These are phyloP conservation scores for Pseudodiploospora longispora DNA, from an alignment of 2,329 filamentous ascomycete species.

Conservation along the genomic window DNA sequence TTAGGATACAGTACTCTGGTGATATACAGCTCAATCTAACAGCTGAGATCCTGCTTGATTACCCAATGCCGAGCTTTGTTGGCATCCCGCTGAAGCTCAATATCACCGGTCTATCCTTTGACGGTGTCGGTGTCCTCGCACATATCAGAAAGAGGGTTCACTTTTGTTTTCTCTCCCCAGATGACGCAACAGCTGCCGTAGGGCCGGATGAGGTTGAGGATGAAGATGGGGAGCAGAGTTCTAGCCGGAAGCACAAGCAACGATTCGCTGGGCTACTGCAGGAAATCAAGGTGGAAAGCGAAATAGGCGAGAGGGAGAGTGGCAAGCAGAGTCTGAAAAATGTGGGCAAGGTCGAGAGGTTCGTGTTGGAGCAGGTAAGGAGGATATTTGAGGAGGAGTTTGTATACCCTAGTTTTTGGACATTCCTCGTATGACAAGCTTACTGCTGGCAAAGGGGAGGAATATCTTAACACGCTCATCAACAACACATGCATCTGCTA, in stretches of 20 bases:
- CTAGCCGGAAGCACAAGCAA: conserved; percentile 20
- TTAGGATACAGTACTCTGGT: conserved; percentile 81
- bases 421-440: conserved; percentile 65
- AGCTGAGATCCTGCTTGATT: conserved; percentile 91
- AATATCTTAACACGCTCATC: neutral
- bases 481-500: neutral
- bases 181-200: conserved; percentile 74
- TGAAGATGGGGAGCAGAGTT: conserved; percentile 9
- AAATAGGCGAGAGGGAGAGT: conserved; percentile 86
- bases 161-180: conserved; percentile 88
- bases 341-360: conserved; percentile 96
- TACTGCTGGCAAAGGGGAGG: neutral
- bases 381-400: conserved; percentile 98
- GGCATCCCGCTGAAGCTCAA: conserved; percentile 90
- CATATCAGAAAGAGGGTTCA: conserved; percentile 84
- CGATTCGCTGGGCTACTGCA: conserved; percentile 70
- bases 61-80: conserved; percentile 97
- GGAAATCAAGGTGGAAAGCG: conserved; percentile 92
- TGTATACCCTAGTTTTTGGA: conserved; percentile 98
- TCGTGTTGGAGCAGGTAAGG: conserved; percentile 91
- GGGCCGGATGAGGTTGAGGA: conserved; percentile 36
- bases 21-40: conserved; percentile 83
- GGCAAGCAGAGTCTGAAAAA: conserved; percentile 96
- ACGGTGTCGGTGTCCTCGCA: conserved; percentile 86
- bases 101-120: conserved; percentile 90